phyloP scores from a whole-genome alignment of 345 rosid species.

The Aegle marmelos region DNA sequence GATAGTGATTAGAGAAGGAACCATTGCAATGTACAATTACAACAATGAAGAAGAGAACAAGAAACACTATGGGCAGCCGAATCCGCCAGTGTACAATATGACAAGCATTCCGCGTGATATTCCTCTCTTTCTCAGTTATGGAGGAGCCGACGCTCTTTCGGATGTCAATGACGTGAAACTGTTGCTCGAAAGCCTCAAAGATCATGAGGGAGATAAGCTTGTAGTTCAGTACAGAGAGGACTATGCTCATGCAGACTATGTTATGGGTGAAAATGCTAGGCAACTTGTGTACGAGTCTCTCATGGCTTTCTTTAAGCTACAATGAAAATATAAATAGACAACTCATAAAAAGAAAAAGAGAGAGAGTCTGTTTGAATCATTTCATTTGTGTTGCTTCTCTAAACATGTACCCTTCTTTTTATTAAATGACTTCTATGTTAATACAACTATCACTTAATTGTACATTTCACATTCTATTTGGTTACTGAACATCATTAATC shows the following conservation, averaged over 20 bases:
- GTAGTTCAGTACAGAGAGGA: constrained; percentile 23
- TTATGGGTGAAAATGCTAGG: constrained; percentile 43
- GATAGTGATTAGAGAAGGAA: constrained; percentile 46
- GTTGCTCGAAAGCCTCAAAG: constrained; percentile 35
- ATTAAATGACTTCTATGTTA: neutral
- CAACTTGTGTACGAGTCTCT: constrained; percentile 47
- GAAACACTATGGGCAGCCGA: constrained; percentile 38
- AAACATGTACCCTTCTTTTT: neutral
- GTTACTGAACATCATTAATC: too few relatives aligned
- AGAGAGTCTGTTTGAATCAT: neutral
- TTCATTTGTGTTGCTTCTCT: neutral
- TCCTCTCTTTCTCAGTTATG: constrained; percentile 45
- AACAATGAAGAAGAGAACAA: constrained; percentile 31
- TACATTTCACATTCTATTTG: too few relatives aligned
- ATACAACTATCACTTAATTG: neutral
- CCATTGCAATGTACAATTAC: constrained; percentile 39
- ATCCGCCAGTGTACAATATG: constrained; percentile 44
- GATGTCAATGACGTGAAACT: constrained; percentile 36
- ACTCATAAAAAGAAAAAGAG: neutral
- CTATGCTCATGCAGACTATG: constrained; percentile 50
- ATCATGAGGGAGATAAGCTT: constrained; percentile 39
- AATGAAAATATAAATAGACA: constrained; percentile 3
- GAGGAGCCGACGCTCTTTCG: constrained; percentile 47
- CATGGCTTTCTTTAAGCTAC: constrained; percentile 39
- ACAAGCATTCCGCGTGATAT: constrained; percentile 41